Percentiles rank a stretch among this genome's conserved stretches.
Evolutionary conservation across 2,329 filamentous ascomycete genomes (phyloP).

Genomic region (Zymoseptoria brevis): DNA sequence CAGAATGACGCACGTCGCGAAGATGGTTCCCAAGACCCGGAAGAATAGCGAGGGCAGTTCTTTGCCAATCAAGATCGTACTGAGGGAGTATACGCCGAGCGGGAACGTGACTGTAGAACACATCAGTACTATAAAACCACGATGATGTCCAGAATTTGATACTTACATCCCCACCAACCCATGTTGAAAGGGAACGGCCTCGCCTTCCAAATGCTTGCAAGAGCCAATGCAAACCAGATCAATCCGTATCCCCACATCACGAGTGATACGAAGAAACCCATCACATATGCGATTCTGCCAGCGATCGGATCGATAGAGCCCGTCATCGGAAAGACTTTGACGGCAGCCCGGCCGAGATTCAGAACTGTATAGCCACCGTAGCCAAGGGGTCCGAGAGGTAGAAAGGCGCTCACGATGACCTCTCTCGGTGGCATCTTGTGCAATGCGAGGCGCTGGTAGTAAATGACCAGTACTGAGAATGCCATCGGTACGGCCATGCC

Average conservation of each 20-base stretch:
- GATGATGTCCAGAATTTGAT: not conserved
- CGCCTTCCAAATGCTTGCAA: conserved; percentile 33
- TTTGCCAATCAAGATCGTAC: conserved; percentile 40
- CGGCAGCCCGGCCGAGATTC: conserved; percentile 17
- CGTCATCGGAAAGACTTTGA: conserved; percentile 17
- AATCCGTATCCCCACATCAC: conserved; percentile 50
- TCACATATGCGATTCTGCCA: conserved; percentile 41
- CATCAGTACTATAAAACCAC: not conserved
- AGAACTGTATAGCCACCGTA: conserved; percentile 51
- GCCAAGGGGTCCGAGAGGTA: conserved; percentile 57
- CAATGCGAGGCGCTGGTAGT: conserved; percentile 60
- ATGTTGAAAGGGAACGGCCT: conserved; percentile 52
- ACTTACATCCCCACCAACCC: conserved; percentile 47
- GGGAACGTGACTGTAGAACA: conserved; percentile 47
- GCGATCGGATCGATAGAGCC: conserved; percentile 32
- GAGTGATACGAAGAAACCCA: conserved; percentile 46
- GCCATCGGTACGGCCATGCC: conserved; percentile 56
- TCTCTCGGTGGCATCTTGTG: conserved; percentile 60
- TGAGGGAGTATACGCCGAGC: conserved; percentile 47
- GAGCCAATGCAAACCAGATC: conserved; percentile 41
- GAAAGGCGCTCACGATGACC: conserved; percentile 59
- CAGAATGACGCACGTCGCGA: conserved; percentile 43
- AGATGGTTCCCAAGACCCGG: conserved; percentile 47
- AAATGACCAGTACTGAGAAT: conserved; percentile 56
- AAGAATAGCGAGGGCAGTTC: conserved; percentile 50